Evolutionary conservation across 495 filamentous ascomycete species (phyloP).

Genomic region (Lichenothelia convexa): DNA sequence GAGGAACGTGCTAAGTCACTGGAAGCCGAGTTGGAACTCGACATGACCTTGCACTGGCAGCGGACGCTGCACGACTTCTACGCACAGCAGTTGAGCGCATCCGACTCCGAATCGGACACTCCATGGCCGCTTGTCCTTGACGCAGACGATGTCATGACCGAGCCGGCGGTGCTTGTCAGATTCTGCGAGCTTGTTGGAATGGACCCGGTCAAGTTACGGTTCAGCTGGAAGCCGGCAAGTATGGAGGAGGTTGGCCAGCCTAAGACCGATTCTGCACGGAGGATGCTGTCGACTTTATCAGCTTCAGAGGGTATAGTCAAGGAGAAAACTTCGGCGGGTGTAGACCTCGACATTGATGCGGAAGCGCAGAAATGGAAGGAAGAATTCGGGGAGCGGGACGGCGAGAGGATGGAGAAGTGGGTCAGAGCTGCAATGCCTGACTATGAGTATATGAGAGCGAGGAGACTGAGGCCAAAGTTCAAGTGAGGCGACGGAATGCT

Average conservation of each 20-base stretch:
- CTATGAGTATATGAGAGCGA: slow-evolving; percentile 28
- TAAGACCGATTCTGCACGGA: background rate
- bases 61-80: slow-evolving; percentile 23
- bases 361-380: slow-evolving; percentile 28
- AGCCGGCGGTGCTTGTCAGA: slow-evolving; percentile 16
- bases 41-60: slow-evolving; percentile 19
- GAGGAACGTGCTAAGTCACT: slow-evolving; percentile 4
- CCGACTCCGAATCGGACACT: background rate
- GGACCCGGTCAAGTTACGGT: slow-evolving; percentile 18
- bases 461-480: slow-evolving; percentile 11
- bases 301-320: slow-evolving; percentile 22
- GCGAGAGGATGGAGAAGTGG: slow-evolving; percentile 17
- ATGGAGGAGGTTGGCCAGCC: slow-evolving; percentile 5
- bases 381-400: slow-evolving; percentile 28
- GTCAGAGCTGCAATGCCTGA: slow-evolving; percentile 28
- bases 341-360: slow-evolving; percentile 18
- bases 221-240: slow-evolving; percentile 20
- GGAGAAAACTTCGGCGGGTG: slow-evolving; percentile 17
- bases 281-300: slow-evolving; percentile 20
- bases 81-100: slow-evolving; percentile 5
- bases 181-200: slow-evolving; percentile 22
- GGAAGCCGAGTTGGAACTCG: slow-evolving; percentile 4
- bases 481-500: background rate
- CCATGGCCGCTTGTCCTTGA: slow-evolving; percentile 22
- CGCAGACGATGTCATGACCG: slow-evolving; percentile 28